These are phyloP conservation scores for Tephrocybe sp. DNA, from an alignment of 768 basidiomycete species.

Conservation along the genomic window DNA sequence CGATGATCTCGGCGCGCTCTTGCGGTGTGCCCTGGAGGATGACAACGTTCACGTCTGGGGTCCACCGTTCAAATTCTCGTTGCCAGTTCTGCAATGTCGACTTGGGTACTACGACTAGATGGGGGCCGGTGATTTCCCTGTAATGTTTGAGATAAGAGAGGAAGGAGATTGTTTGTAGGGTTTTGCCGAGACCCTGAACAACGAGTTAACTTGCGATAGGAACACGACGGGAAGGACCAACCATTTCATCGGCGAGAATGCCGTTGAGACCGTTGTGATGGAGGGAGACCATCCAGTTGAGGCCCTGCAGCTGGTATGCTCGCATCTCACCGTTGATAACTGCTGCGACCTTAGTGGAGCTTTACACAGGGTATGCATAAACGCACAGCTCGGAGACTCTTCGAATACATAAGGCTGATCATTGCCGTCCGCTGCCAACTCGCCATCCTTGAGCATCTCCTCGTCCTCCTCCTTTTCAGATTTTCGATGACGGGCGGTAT, in stretches of 20 bases:
- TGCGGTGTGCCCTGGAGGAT: slow-evolving; percentile 87
- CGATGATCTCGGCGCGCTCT: slow-evolving; percentile 82
- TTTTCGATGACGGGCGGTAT: slow-evolving; percentile 82
- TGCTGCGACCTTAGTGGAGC: slow-evolving; percentile 28
- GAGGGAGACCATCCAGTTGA: slow-evolving; percentile 97
- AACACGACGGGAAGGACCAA: slow-evolving; percentile 48
- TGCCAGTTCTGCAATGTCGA: slow-evolving; percentile 97
- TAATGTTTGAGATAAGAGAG: slow-evolving; percentile 92
- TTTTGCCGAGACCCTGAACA: slow-evolving; percentile 98
- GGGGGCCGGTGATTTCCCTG: slow-evolving; percentile 73
- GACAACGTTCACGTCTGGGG: slow-evolving; percentile 81
- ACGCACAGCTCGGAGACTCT: slow-evolving; percentile 84
- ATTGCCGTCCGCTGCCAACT: slow-evolving; percentile 74
- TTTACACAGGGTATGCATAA: slow-evolving; percentile 16
- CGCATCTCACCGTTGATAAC: slow-evolving; percentile 92
- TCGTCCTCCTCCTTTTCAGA: slow-evolving; percentile 99
- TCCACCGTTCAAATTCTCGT: slow-evolving; percentile 91
- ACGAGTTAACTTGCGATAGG: neutral
- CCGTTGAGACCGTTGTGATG: slow-evolving; percentile 97
- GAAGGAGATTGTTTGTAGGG: slow-evolving; percentile 97
- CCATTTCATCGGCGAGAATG: slow-evolving; percentile 97
- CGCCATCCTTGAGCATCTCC: slow-evolving; percentile 87
- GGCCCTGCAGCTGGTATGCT: slow-evolving; percentile 90
- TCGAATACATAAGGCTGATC: slow-evolving; percentile 96
- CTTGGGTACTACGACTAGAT: slow-evolving; percentile 97